These are phyloP conservation scores for Collariella sp. DNA, from an alignment of 495 filamentous ascomycete species.

Conservation along the genomic window DNA sequence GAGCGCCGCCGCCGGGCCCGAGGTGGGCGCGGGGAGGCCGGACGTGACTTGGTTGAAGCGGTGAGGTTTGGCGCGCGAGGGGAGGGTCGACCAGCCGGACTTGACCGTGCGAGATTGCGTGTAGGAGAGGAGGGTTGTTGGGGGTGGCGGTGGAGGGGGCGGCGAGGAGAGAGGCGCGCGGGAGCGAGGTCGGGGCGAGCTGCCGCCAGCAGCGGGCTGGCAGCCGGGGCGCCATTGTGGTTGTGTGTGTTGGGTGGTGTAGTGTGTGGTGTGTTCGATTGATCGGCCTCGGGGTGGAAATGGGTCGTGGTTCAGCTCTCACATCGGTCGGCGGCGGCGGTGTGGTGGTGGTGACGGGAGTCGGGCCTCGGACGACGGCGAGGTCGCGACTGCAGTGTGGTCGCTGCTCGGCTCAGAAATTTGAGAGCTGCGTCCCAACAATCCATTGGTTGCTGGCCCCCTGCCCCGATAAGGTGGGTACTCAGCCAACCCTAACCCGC, in stretches of 20 bases:
- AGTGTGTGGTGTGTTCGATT: neutral
- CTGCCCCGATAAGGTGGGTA: neutral
- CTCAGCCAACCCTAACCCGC: neutral
- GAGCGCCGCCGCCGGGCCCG: slow-evolving; percentile 71
- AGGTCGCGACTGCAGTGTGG: neutral
- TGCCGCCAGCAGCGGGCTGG: slow-evolving; percentile 41
- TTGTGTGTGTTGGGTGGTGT: neutral
- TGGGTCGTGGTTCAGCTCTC: neutral
- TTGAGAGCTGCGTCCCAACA: slow-evolving; percentile 1
- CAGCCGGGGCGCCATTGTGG: slow-evolving; percentile 47
- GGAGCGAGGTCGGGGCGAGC: slow-evolving; percentile 12
- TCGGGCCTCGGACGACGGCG: slow-evolving; percentile 9
- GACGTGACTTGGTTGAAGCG: slow-evolving; percentile 45
- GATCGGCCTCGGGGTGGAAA: neutral
- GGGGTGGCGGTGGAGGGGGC: slow-evolving; percentile 18
- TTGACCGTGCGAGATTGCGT: slow-evolving; percentile 42
- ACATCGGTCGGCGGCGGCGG: slow-evolving; percentile 7
- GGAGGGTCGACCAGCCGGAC: slow-evolving; percentile 46
- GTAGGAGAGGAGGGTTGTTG: slow-evolving; percentile 34
- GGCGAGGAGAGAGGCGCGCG: slow-evolving; percentile 10
- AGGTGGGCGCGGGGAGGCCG: slow-evolving; percentile 51
- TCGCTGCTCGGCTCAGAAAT: slow-evolving; percentile 8
- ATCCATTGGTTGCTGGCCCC: neutral
- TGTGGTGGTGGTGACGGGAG: slow-evolving; percentile 1
- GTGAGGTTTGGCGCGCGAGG: slow-evolving; percentile 26